Evolutionary conservation across 164 flowering plant species (phyloP), one percentile per base, ranked within the genome.

Genomic region (Chimonanthus salicifolius): DNA sequence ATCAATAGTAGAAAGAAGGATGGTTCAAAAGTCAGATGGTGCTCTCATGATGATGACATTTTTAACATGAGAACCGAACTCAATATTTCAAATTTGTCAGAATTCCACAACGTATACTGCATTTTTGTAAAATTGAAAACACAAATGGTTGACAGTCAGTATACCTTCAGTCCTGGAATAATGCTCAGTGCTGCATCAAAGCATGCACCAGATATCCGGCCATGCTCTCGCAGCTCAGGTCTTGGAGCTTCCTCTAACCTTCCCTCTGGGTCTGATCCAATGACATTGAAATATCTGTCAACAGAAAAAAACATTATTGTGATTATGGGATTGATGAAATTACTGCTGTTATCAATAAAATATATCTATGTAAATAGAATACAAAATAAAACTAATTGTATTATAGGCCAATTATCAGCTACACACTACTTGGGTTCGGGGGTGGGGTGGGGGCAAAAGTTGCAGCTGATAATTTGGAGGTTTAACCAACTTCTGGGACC

Each of bases 221-320:
- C 99, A 33, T 33, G 99, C 79, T 95, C 96, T 18, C 98, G 94
- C 70, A 95, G 77, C 75, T 95, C 99, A 74, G 98, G 97, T 78
- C 94, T 90, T 16, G 98, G 98, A 80, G 96, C 92, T 83, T 95
- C 99, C 47, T 98, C 99, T 67, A 95, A 78, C 81, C 92, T 89
- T 71, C 99, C 98, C 72, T 87, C 91, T 47, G 98, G 99, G 80
- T 95, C 98, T 13, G 99, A 95, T 69, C 99, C 99, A 77, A 95
- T 95, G 65, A 93, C 99, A 82, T 91, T 95, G 83, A 95, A 95
- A 78, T 95, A 95, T 80, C 97, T 92, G 83, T 47, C 64, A 70
- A 46, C 58, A 51, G 15, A 33, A 67, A 72, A 33, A 33, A 33
- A 33, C 1, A 33, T 33, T 33, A 33, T 33, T 33, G 33, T 33